Conservation (phyloP, 2,329 filamentous ascomycete species). For the Purpureocillium lavendulum region DNA sequence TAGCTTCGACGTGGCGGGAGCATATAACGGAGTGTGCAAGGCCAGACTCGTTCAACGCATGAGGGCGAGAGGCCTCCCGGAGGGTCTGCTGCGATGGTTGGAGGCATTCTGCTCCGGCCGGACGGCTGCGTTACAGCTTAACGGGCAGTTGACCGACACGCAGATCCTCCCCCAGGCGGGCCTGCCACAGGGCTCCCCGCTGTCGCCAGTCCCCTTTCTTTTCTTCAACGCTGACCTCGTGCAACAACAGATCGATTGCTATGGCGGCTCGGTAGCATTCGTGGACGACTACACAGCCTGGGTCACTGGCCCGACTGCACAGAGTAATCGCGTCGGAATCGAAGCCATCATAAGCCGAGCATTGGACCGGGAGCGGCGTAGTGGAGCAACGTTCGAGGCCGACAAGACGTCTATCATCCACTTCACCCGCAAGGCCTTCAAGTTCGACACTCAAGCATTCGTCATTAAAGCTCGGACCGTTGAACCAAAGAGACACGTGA, state of each 20-base stretch:
- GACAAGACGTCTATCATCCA: slow-evolving; percentile 17
- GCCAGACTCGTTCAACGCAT: too few relatives aligned
- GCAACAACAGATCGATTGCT: slow-evolving; percentile 16
- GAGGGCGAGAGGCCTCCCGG: slow-evolving; percentile 8
- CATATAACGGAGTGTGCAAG: slow-evolving; percentile 8
- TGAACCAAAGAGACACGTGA: slow-evolving; percentile 6
- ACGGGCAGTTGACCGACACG: too few relatives aligned
- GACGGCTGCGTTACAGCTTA: too few relatives aligned
- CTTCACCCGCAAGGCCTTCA: slow-evolving; percentile 8
- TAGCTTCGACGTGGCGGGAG: slow-evolving; percentile 8
- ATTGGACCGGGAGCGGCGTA: too few relatives aligned
- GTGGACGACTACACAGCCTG: slow-evolving; percentile 20
- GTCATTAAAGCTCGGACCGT: slow-evolving; percentile 5
- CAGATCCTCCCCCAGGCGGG: too few relatives aligned
- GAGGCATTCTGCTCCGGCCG: slow-evolving; percentile 6
- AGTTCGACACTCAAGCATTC: not conserved
- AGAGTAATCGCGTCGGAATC: too few relatives aligned
- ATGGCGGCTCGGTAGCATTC: slow-evolving; percentile 16
- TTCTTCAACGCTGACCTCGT: slow-evolving; percentile 28
- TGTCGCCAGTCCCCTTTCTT: slow-evolving; percentile 17
- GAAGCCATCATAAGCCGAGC: too few relatives aligned
- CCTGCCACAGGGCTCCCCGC: slow-evolving; percentile 3
- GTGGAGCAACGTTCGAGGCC: too few relatives aligned
- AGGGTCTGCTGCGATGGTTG: slow-evolving; percentile 5
- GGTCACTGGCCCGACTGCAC: too few relatives aligned